Evolutionary conservation across 202 grass and related monocot species (phyloP).

Genomic region (Setaria italica): DNA sequence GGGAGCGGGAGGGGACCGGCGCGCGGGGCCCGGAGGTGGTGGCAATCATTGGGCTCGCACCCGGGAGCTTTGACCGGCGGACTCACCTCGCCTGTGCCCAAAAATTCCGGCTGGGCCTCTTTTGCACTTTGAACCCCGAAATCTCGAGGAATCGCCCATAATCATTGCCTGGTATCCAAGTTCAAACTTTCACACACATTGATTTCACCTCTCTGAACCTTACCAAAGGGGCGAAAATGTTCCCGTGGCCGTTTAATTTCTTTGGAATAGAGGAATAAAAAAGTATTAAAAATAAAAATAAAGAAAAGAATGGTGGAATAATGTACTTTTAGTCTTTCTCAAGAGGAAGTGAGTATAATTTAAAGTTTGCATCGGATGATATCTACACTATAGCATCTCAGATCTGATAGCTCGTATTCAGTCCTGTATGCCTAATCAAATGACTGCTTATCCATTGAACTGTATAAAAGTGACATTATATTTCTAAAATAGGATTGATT

Average conservation of each 20-base stretch:
- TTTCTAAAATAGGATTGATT: no score
- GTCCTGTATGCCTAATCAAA: no score
- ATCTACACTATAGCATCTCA: no score
- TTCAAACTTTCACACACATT: background rate
- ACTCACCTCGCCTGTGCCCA: conserved; percentile 20
- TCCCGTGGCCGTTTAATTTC: background rate
- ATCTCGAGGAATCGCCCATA: rapidly evolving
- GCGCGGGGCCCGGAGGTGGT: conserved; percentile 10
- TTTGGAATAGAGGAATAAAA: background rate
- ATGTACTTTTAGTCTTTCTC: background rate
- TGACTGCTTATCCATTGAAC: no score
- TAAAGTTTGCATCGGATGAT: no score
- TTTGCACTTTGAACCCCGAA: background rate
- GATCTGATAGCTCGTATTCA: no score
- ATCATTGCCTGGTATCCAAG: no score
- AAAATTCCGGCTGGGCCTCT: conserved; percentile 6
- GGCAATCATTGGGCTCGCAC: conserved; percentile 69
- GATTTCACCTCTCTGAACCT: no score
- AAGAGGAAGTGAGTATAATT: no score
- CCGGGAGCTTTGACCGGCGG: conserved; percentile 57
- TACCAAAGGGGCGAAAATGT: no score
- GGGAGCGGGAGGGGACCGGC: background rate
- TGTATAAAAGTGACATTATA: no score
- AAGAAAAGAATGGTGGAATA: background rate
- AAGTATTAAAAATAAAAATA: background rate